phyloP scores from a whole-genome alignment of 306 rosid species.

The Biancaea sappan region DNA sequence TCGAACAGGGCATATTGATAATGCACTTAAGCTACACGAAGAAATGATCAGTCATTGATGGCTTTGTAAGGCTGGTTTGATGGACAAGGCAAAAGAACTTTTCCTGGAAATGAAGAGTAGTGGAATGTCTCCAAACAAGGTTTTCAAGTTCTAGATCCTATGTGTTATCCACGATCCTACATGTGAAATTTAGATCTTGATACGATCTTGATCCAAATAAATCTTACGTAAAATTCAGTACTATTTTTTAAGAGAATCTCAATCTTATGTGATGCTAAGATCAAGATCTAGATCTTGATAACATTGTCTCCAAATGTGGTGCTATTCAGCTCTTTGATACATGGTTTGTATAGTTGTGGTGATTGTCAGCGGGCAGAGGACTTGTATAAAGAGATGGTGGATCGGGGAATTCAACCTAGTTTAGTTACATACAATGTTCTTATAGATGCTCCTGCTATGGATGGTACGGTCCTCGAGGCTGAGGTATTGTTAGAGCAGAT shows the following conservation, averaged over 20 bases:
- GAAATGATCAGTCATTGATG: conserved; percentile 50
- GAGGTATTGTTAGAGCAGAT: conserved; percentile 38
- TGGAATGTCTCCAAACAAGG: conserved; percentile 41
- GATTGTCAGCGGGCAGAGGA: conserved; percentile 45
- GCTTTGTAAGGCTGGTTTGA: too few species aligned
- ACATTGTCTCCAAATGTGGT: conserved; percentile 43
- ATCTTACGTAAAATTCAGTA: too few species aligned
- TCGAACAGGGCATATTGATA: conserved; percentile 34
- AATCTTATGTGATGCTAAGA: too few species aligned
- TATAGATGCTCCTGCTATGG: conserved; percentile 41
- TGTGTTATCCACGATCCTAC: too few species aligned
- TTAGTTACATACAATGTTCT: conserved; percentile 44
- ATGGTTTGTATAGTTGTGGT: conserved; percentile 43
- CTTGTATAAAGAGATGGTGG: conserved; percentile 51
- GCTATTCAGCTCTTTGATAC: conserved; percentile 47
- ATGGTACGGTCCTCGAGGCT: conserved; percentile 45
- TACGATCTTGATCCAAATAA: too few species aligned
- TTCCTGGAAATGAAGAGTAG: conserved; percentile 49
- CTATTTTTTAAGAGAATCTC: too few species aligned
- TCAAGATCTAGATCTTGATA: too few species aligned
- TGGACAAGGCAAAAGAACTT: conserved; percentile 45
- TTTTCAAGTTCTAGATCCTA: too few species aligned
- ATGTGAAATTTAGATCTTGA: too few species aligned
- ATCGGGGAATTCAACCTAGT: conserved; percentile 52
- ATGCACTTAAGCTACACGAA: conserved; percentile 46